Conservation (phyloP, 306 rosid genomes). For the Senna siamea region DNA sequence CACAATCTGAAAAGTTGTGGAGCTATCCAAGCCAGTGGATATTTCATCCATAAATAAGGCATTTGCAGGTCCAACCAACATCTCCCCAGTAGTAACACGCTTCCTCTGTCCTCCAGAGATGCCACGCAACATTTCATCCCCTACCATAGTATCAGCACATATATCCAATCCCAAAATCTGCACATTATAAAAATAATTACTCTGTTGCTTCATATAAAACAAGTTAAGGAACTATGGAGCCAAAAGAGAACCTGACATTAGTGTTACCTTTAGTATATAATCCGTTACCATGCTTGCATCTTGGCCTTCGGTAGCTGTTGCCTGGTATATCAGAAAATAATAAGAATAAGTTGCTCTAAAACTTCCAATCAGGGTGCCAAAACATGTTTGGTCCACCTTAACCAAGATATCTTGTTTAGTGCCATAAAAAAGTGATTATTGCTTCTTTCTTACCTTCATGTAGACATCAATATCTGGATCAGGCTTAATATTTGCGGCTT, state of each 20-base stretch:
- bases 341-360: too few species aligned
- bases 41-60: conserved; percentile 65
- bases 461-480: conserved; percentile 77
- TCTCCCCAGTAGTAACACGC: conserved; percentile 73
- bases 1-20: conserved; percentile 58
- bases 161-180: conserved; percentile 74
- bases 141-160: conserved; percentile 78
- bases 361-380: too few species aligned
- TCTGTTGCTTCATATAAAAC: background rate
- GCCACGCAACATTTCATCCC: conserved; percentile 81
- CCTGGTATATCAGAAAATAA: conserved; percentile 38
- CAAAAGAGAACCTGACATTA: background rate
- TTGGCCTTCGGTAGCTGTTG: conserved; percentile 56
- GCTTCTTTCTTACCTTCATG: conserved; percentile 63
- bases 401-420: too few species aligned
- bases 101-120: conserved; percentile 89
- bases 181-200: background rate
- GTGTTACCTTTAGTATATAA: conserved; percentile 66
- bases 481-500: conserved; percentile 68
- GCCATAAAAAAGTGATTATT: background rate
- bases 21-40: conserved; percentile 61
- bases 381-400: too few species aligned
- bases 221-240: background rate
- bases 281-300: conserved; percentile 66
- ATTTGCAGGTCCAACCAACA: conserved; percentile 64